phyloP scores from a whole-genome alignment of 768 basidiomycete genomes.

The Leccinum olivaceopallidum region DNA sequence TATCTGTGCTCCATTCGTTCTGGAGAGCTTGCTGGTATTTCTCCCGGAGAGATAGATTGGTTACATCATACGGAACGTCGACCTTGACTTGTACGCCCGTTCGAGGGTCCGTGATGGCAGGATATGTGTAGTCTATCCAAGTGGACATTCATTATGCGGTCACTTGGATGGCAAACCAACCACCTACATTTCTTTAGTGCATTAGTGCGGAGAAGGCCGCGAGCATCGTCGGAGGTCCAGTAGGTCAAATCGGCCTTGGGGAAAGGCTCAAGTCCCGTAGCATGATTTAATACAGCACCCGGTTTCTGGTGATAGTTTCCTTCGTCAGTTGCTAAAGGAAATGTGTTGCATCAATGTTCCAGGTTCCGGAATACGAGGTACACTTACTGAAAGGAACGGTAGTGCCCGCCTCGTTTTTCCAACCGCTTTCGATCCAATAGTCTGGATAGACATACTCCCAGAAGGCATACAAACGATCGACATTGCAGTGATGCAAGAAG shows the following conservation, averaged over 20 bases:
- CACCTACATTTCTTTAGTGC: conserved; percentile 8
- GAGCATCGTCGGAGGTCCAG: conserved; percentile 17
- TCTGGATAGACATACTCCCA: conserved; percentile 24
- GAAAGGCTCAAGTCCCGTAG: conserved; percentile 15
- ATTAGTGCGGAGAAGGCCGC: conserved; percentile 4
- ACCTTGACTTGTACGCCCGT: conserved; percentile 7
- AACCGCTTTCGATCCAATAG: conserved; percentile 11
- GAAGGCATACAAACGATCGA: conserved; percentile 21
- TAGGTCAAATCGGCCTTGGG: conserved; percentile 4
- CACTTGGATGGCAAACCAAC: background rate
- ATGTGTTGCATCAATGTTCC: background rate
- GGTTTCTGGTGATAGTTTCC: conserved; percentile 6
- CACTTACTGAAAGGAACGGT: conserved; percentile 10
- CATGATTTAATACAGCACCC: background rate
- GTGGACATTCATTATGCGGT: background rate
- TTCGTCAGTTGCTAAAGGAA: background rate
- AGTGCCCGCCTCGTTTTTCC: conserved; percentile 9
- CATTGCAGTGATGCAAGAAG: conserved; percentile 20
- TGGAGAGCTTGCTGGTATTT: conserved; percentile 7
- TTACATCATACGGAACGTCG: conserved; percentile 11
- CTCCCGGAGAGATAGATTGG: conserved; percentile 4
- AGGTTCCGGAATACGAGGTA: background rate
- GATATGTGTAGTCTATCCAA: conserved; percentile 22
- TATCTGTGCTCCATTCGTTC: conserved; percentile 4
- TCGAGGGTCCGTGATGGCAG: conserved; percentile 12